These are phyloP conservation scores for Kockovaella imperatae DNA, from an alignment of 768 basidiomycete species.

Conservation along the genomic window DNA sequence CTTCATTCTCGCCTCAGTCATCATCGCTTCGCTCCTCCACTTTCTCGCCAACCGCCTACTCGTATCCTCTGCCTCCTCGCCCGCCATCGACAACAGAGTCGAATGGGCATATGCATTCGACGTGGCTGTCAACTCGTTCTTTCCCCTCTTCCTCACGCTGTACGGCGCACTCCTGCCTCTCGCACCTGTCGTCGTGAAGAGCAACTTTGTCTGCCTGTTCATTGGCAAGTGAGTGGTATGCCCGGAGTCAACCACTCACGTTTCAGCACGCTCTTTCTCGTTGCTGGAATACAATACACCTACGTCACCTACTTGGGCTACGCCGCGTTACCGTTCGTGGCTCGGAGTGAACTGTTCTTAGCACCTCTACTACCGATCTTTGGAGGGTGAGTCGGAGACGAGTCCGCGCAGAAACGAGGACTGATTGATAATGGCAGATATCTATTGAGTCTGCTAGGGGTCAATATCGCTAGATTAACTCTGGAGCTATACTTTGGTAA, in stretches of 20 bases:
- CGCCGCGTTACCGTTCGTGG: slow-evolving; percentile 80
- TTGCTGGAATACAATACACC: slow-evolving; percentile 78
- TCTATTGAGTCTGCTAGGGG: slow-evolving; percentile 58
- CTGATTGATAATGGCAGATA: slow-evolving; percentile 12
- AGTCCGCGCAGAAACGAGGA: background rate
- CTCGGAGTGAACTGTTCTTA: slow-evolving; percentile 81
- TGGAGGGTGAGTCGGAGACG: slow-evolving; percentile 62
- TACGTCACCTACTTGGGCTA: slow-evolving; percentile 81
- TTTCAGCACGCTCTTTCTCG: slow-evolving; percentile 64
- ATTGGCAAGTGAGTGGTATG: slow-evolving; percentile 58
- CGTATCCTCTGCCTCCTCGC: slow-evolving; percentile 56
- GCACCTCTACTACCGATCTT: slow-evolving; percentile 82
- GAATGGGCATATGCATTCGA: slow-evolving; percentile 97
- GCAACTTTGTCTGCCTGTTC: slow-evolving; percentile 90
- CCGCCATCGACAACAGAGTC: slow-evolving; percentile 57
- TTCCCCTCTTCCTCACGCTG: slow-evolving; percentile 81
- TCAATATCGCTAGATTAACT: slow-evolving; percentile 80
- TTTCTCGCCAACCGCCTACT: slow-evolving; percentile 64
- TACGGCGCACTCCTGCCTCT: slow-evolving; percentile 84
- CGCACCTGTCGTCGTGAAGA: slow-evolving; percentile 68
- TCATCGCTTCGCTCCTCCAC: slow-evolving; percentile 57
- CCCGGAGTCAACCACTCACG: background rate
- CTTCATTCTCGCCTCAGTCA: slow-evolving; percentile 69
- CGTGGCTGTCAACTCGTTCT: slow-evolving; percentile 93
- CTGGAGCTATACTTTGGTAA: slow-evolving; percentile 68